phyloP scores from a whole-genome alignment of 148 eudicot genomes.

The Limonium bicolor region DNA sequence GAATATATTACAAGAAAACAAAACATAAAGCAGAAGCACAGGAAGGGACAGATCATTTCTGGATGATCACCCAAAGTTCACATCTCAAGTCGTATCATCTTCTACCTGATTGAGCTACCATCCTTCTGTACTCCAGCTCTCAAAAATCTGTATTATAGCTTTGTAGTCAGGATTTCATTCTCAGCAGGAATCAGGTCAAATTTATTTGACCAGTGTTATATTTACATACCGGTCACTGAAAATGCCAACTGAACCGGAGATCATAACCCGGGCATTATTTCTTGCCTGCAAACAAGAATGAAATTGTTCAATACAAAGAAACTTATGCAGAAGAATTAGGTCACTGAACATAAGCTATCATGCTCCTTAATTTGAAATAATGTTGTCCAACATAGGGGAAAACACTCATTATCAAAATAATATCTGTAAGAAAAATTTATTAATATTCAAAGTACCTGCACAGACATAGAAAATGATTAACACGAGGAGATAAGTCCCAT shows the following conservation, averaged over 20 bases:
- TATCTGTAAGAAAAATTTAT: no score
- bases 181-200: no score
- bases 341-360: no score
- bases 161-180: no score
- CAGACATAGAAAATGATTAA: not conserved
- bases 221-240: conserved; percentile 48
- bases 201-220: no score
- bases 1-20: no score
- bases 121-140: not conserved
- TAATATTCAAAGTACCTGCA: not conserved
- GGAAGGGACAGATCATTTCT: no score
- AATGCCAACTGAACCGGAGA: conserved; percentile 62
- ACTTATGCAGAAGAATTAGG: not conserved
- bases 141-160: no score
- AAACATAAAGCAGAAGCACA: no score
- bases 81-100: no score
- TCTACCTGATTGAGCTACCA: not conserved
- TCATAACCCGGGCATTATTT: conserved; percentile 59
- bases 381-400: not conserved
- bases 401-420: not conserved
- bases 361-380: not conserved
- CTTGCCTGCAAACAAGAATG: conserved; percentile 43
- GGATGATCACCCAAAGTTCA: no score
- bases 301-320: not conserved
- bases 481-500: not conserved